Conservation (phyloP, 345 rosid species). For the Trapa incisa region DNA sequence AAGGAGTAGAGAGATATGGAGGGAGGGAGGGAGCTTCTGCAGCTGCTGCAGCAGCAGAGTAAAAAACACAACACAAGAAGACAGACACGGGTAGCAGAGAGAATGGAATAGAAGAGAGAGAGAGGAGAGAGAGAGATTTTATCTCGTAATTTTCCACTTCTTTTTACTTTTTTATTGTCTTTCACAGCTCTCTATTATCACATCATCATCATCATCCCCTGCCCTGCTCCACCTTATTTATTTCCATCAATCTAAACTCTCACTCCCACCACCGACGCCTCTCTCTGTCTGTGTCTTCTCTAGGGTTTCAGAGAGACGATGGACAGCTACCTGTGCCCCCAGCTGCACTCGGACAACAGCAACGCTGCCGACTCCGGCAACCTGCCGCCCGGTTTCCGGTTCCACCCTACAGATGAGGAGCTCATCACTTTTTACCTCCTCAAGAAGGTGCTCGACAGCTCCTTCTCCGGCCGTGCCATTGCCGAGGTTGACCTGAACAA, state of each 20-base stretch:
- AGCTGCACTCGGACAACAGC: slow-evolving; percentile 10
- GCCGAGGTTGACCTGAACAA: slow-evolving; percentile 91
- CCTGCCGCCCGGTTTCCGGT: slow-evolving; percentile 86
- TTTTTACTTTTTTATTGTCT: not conserved
- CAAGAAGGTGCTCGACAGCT: slow-evolving; percentile 64
- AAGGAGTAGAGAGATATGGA: slow-evolving; percentile 6
- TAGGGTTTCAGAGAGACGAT: slow-evolving; percentile 6
- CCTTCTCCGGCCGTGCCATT: slow-evolving; percentile 61
- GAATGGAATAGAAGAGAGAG: too few relatives aligned
- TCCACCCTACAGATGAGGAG: slow-evolving; percentile 95
- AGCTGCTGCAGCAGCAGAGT: not conserved
- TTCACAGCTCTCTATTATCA: slow-evolving; percentile 1
- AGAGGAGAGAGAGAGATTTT: slow-evolving; percentile 13
- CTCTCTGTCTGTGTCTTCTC: not conserved
- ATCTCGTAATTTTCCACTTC: not conserved
- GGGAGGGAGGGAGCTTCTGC: slow-evolving; percentile 13
- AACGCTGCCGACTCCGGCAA: slow-evolving; percentile 2
- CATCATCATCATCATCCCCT: slow-evolving; percentile 12
- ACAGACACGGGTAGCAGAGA: not conserved
- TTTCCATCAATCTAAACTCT: slow-evolving; percentile 17
- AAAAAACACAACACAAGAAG: slow-evolving; percentile 2
- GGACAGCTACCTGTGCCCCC: slow-evolving; percentile 38
- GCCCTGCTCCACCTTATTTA: slow-evolving; percentile 16
- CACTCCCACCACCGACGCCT: not conserved
- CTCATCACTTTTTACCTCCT: slow-evolving; percentile 80